Base-by-base conservation (phyloP, 768 basidiomycete species). In the Trametes meyenii region DNA sequence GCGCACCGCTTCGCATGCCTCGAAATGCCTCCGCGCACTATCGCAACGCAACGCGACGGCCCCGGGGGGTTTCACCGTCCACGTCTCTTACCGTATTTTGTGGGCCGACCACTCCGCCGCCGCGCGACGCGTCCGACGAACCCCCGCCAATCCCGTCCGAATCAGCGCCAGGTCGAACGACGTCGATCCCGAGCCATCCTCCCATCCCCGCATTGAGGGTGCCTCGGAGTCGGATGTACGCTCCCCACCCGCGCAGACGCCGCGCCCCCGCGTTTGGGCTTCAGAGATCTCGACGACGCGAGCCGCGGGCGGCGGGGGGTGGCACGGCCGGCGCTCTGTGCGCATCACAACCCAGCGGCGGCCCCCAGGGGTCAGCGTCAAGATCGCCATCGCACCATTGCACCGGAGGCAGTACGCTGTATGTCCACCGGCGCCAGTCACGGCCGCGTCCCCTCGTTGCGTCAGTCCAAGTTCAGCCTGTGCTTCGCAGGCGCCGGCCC, bases 271-370 rank as follows among this genome's bases (percentile, higher is more conserved):
- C 54, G 44, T 55, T 45, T 35, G 54, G 45, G 43, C 44, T n/a
- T n/a, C 17, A 33, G 54, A 45, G 43, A 55, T 46, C 44, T 55
- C 33, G 33, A 5, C 44, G 33, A 36, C 54, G 54, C 35, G 13
- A 33, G 43, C 43, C 54, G 44, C 43, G 29, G 29, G 43, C 43
- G 43, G 29, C 24, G 52, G 14, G 49, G 23, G 33, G 39, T 19
- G 39, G 39, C 57, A 29, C 17, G 6, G 48, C 35, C 26, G 7
- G 57, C 57, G 48, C 39, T 58, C 48, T 24, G 26, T 36, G 48
- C 57, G 40, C 57, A 58, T 58, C 57, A 50, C 40, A 43, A 58
- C 57, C 57, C 57, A 58, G 57, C 57, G 57, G 49, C 57, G 19
- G 7, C 45, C 48, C 26, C 48, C 48, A 50, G 48, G 40, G 39